Evolutionary conservation across 495 filamentous ascomycete species (phyloP).

Genomic region (Trichoderma asperelloides): DNA sequence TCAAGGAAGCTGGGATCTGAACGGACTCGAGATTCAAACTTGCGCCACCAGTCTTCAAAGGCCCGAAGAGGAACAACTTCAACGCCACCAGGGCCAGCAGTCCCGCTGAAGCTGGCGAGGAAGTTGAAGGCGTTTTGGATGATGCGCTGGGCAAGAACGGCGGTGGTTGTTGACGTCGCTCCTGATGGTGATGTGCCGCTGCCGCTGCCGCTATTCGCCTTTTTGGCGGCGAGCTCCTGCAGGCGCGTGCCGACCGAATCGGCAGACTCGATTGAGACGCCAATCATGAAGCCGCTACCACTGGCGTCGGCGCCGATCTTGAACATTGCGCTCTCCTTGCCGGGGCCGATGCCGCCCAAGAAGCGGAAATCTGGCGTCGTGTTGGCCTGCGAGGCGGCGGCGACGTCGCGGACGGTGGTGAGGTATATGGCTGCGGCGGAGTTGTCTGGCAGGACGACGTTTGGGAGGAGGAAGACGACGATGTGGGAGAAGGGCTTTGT

Average conservation of each 20-base stretch:
- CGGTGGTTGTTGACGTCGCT: slow-evolving; percentile 49
- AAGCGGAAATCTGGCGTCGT: slow-evolving; percentile 55
- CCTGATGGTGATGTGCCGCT: not conserved
- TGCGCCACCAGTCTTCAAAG: slow-evolving; percentile 95
- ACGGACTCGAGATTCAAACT: slow-evolving; percentile 85
- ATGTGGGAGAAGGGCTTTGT: slow-evolving; percentile 59
- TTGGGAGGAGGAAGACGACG: slow-evolving; percentile 83
- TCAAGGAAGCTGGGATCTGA: slow-evolving; percentile 86
- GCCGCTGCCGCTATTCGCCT: slow-evolving; percentile 12
- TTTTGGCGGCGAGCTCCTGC: slow-evolving; percentile 36
- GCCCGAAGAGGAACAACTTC: slow-evolving; percentile 84
- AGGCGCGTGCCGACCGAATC: slow-evolving; percentile 62
- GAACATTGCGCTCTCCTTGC: slow-evolving; percentile 87
- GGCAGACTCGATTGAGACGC: slow-evolving; percentile 73
- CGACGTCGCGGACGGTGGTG: slow-evolving; percentile 33
- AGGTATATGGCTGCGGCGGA: slow-evolving; percentile 87
- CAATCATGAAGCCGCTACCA: slow-evolving; percentile 50
- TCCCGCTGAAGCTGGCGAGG: slow-evolving; percentile 72
- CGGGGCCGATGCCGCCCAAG: slow-evolving; percentile 77
- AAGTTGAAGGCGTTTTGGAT: slow-evolving; percentile 98
- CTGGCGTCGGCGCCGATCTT: slow-evolving; percentile 35
- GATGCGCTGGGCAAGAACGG: slow-evolving; percentile 80
- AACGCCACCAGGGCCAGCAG: slow-evolving; percentile 41
- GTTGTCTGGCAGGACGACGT: slow-evolving; percentile 58
- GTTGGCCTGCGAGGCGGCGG: slow-evolving; percentile 13